Conservation (phyloP, 768 basidiomycete species). For the Suillus subaureus region DNA sequence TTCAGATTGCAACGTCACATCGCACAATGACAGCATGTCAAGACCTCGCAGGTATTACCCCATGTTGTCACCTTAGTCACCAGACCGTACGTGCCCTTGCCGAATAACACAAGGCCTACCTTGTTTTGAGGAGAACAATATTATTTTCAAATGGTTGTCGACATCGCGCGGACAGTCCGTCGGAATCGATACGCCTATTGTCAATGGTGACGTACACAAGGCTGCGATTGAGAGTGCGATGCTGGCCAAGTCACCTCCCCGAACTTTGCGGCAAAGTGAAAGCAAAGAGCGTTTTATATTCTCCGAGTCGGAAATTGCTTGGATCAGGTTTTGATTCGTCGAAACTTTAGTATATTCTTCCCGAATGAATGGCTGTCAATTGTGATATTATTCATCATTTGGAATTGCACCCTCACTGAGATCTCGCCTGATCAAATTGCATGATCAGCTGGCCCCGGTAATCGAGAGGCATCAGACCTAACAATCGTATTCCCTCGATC, state of each 20-base stretch:
- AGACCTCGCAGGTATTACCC: background rate
- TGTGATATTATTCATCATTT: background rate
- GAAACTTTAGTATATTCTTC: background rate
- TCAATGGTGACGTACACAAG: background rate
- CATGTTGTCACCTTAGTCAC: constrained; percentile 1
- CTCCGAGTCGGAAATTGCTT: constrained; percentile 4
- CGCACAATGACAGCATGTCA: background rate
- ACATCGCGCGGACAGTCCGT: background rate
- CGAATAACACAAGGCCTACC: too few species aligned
- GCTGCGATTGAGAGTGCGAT: background rate
- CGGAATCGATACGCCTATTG: background rate
- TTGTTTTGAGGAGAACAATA: background rate
- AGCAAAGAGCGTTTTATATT: background rate
- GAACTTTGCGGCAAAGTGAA: background rate
- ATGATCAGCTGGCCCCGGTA: background rate
- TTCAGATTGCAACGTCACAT: constrained; percentile 5
- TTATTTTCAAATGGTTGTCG: background rate
- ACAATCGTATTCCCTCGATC: constrained; percentile 2
- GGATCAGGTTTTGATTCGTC: background rate
- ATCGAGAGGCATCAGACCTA: background rate
- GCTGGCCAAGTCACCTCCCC: background rate
- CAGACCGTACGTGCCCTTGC: background rate
- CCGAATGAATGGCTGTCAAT: background rate
- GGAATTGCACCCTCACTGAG: background rate
- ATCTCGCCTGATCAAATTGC: background rate